phyloP scores from a whole-genome alignment of 2,329 filamentous ascomycete genomes.

The Arthrobotrys conoides region DNA sequence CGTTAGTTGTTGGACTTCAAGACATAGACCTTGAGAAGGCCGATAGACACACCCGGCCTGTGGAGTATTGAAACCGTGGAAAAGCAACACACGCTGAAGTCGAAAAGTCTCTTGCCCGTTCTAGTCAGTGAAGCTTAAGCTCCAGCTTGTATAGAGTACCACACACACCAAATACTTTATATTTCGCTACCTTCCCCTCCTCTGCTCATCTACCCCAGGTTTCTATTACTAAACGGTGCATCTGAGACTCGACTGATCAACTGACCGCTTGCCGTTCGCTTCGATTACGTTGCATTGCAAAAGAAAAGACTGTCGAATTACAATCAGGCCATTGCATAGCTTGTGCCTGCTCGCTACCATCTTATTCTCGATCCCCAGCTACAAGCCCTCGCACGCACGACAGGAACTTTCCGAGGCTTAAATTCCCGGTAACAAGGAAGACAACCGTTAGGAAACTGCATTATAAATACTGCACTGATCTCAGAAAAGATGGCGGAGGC shows the following conservation, averaged over 20 bases:
- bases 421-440: conserved; percentile 40
- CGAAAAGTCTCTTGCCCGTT: conserved; percentile 20
- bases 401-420: conserved; percentile 45
- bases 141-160: conserved; percentile 22
- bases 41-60: conserved; percentile 11
- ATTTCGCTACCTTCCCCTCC: conserved; percentile 34
- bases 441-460: conserved; percentile 22
- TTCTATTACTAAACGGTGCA: conserved; percentile 49
- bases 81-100: conserved; percentile 24
- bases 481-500: conserved; percentile 44
- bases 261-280: conserved; percentile 42
- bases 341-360: conserved; percentile 10
- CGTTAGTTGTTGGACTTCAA: conserved; percentile 11
- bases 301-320: conserved; percentile 17
- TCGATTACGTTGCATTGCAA: conserved; percentile 47
- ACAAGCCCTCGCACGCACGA: conserved; percentile 15
- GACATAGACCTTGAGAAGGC: conserved; percentile 25
- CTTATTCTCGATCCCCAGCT: conserved; percentile 25
- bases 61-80: conserved; percentile 32
- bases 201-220: conserved; percentile 31
- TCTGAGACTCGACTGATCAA: conserved; percentile 50
- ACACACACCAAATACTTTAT: conserved; percentile 25
- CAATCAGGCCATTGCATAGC: conserved; percentile 25
- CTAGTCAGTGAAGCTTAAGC: conserved; percentile 35
- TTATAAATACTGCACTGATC: conserved; percentile 22